phyloP scores from a whole-genome alignment of 23 red algal genomes.

The Cyanidium caldarium region DNA sequence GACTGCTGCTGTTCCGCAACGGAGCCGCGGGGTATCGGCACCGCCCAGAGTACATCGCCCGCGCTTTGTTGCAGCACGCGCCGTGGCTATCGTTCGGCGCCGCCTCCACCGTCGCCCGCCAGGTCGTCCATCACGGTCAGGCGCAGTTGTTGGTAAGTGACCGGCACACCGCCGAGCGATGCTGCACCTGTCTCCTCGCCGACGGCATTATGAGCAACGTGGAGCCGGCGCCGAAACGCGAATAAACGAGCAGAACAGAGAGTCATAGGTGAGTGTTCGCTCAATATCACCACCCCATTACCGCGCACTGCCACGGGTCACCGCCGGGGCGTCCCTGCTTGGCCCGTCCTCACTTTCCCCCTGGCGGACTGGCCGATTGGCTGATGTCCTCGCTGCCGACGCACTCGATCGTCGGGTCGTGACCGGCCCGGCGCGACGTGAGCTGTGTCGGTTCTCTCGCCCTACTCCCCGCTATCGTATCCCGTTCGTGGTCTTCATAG shows the following conservation, averaged over 20 bases:
- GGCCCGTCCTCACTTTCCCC: not conserved
- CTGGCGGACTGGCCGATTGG: not conserved
- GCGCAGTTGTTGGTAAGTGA: not conserved
- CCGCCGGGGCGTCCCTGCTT: not conserved
- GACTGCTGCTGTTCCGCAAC: not conserved
- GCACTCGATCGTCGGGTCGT: not conserved
- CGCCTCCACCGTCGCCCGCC: not conserved
- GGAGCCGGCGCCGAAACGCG: not conserved
- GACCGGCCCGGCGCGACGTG: too few species aligned
- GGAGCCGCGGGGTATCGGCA: not conserved
- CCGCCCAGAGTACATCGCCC: not conserved
- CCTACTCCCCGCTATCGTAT: too few species aligned
- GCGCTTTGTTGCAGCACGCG: not conserved
- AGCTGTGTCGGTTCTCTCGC: too few species aligned
- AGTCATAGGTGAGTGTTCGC: not conserved
- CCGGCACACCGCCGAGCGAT: not conserved
- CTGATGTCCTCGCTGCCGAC: not conserved
- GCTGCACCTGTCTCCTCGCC: not conserved
- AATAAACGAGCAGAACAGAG: not conserved
- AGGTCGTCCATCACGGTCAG: not conserved
- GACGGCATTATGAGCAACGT: constrained; percentile 3
- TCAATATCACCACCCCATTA: not conserved
- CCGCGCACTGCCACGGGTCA: not conserved
- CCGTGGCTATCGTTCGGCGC: not conserved
- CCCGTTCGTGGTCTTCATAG: too few species aligned